phyloP scores from a whole-genome alignment of 2,329 filamentous ascomycete species.

The Fusarium kyushuense region DNA sequence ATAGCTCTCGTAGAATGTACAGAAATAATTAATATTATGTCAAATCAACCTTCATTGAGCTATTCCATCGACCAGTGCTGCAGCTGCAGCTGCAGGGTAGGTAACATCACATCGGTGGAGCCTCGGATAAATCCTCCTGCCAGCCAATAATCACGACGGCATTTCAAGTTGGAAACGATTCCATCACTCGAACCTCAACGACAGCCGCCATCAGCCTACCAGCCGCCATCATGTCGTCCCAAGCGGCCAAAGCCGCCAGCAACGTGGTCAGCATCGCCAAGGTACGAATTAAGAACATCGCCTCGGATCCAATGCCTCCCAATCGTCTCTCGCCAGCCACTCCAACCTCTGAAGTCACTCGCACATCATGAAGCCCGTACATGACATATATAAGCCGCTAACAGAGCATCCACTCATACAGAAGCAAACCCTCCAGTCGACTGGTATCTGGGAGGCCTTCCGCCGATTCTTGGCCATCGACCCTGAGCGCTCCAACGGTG shows the following conservation, averaged over 20 bases:
- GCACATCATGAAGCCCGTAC: slow-evolving; percentile 18
- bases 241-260: slow-evolving; percentile 68
- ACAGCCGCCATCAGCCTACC: slow-evolving; percentile 35
- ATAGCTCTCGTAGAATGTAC: not conserved
- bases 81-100: slow-evolving; percentile 40
- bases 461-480: slow-evolving; percentile 85
- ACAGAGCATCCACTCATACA: slow-evolving; percentile 55
- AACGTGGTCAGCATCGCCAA: slow-evolving; percentile 68
- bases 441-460: slow-evolving; percentile 87
- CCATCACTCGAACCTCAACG: slow-evolving; percentile 47
- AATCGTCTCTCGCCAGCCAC: slow-evolving; percentile 27
- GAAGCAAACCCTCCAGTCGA: slow-evolving; percentile 97
- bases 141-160: slow-evolving; percentile 47
- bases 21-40: not conserved
- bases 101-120: slow-evolving; percentile 33
- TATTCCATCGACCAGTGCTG: not conserved
- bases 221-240: slow-evolving; percentile 68
- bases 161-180: slow-evolving; percentile 48
- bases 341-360: slow-evolving; percentile 36
- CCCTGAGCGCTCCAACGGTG: slow-evolving; percentile 87
- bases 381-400: slow-evolving; percentile 18
- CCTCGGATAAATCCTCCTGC: slow-evolving; percentile 44
- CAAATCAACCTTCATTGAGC: not conserved
- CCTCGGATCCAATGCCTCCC: slow-evolving; percentile 33
- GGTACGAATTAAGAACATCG: slow-evolving; percentile 57